Conservation (phyloP, 805 yeast species). For the Ogataea naganishii region DNA sequence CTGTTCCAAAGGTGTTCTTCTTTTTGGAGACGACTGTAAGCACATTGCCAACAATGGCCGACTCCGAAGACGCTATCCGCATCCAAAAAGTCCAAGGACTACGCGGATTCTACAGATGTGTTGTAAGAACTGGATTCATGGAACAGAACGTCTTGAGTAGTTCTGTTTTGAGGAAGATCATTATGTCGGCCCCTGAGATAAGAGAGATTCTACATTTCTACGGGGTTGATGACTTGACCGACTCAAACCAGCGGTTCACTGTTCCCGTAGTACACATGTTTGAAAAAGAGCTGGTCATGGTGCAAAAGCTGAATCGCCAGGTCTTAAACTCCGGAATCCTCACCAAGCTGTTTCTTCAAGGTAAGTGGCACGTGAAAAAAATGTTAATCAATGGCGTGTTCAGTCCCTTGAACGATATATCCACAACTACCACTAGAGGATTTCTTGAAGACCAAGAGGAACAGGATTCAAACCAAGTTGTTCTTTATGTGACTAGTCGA, state of each 20-base stretch:
- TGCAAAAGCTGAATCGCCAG: constrained; percentile 4
- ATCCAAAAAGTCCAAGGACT: constrained; percentile 29
- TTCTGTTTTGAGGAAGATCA: constrained; percentile 11
- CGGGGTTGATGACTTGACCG: constrained; percentile 6
- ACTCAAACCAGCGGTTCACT: constrained; percentile 4
- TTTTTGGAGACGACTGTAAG: constrained; percentile 34
- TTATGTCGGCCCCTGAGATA: constrained; percentile 8
- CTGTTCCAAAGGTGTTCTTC: constrained; percentile 35
- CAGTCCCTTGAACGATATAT: constrained; percentile 11
- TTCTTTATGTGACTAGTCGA: too few species aligned
- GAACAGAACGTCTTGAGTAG: constrained; percentile 21
- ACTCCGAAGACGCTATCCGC: constrained; percentile 29
- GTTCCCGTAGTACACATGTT: constrained; percentile 18
- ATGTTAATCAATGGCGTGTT: constrained; percentile 9
- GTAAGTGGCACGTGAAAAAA: constrained; percentile 3
- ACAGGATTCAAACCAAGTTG: too few species aligned
- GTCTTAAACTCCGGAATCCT: constrained; percentile 3
- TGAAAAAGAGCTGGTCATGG: constrained; percentile 14
- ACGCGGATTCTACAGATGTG: constrained; percentile 39
- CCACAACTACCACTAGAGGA: too few species aligned
- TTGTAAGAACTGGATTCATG: constrained; percentile 43
- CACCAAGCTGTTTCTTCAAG: constrained; percentile 1
- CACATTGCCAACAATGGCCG: constrained; percentile 31
- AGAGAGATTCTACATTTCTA: constrained; percentile 5
- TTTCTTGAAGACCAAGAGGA: too few species aligned